Base-by-base conservation (phyloP, 441 rosid species). In the Flueggea neowawraea region DNA sequence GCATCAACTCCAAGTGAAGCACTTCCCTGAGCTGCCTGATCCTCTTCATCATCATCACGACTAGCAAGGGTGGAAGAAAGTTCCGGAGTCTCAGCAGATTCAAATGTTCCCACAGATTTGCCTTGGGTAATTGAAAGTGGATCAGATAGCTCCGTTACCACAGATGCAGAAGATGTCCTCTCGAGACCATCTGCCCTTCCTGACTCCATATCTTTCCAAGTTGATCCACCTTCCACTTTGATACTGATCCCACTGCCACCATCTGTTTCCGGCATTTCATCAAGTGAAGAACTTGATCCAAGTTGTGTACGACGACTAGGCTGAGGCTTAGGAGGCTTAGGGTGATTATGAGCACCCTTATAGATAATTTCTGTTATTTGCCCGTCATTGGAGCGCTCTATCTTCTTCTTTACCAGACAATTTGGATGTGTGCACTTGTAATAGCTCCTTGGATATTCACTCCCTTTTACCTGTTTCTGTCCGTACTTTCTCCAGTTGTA, bases 401-500 rank as follows among this genome's bases (percentile, higher is more conserved):
- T 81, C 68, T 78, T 82, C 73, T 86, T 86, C 67, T 77, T 86
- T 58, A 84, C 86, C 63, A 54, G 76, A 67, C 89, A 82, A 48
- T 64, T 82, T 39, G 79, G 83, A 71, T 82, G 73, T 17, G 86
- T 86, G 61, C 91, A 86, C 75, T 83, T 86, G 64, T 81, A 86
- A 60, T 86, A 86, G 74, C 89, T 86, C 67, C 92, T 75, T 12
- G 92, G 89, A 65, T 80, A 82, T 67, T 82, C 89, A 60, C 92
- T 86, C 33, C 89, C 88, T 67, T 86, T 79, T 31, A 86, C 81
- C 58, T 82, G 89, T 59, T 86, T 84, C 76, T 84, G 89, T 43
- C 90, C 89, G 62, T 86, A 84, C 59, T 84, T 84, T 62, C 89
- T 78, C 89, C 89, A 84, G 56, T 79, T 86, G 69, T 80, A 86